Conservation (phyloP, 768 basidiomycete species). For the Tricholoma terreum region DNA sequence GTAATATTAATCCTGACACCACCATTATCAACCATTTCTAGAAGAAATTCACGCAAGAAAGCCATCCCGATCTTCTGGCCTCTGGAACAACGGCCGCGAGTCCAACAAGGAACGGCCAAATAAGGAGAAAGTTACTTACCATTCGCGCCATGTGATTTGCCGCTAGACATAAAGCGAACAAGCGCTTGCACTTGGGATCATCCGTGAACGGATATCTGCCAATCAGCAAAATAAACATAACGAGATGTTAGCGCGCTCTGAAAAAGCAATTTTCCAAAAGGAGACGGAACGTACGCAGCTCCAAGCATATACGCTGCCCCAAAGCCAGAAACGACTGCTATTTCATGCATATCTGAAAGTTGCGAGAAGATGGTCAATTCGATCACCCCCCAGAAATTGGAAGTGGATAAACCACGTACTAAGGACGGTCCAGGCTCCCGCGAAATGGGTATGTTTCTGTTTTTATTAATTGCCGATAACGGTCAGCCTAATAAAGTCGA, state of each 20-base stretch:
- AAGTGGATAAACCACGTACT: too few species aligned
- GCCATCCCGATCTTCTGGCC: neutral
- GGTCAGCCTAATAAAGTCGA: neutral
- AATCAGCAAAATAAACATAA: neutral
- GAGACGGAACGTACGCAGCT: constrained; percentile 25
- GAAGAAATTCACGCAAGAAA: neutral
- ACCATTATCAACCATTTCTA: neutral
- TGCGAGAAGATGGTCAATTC: too few species aligned
- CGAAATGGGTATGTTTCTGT: constrained; percentile 32
- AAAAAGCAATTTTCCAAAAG: too few species aligned
- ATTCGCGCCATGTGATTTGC: constrained; percentile 23
- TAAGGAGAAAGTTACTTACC: constrained; percentile 4
- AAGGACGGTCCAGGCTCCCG: constrained; percentile 36
- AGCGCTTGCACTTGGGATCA: constrained; percentile 27
- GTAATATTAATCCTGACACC: neutral
- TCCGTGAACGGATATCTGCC: constrained; percentile 31
- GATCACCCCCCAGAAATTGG: too few species aligned
- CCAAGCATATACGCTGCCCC: constrained; percentile 37
- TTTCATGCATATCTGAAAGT: constrained; percentile 33
- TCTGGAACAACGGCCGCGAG: neutral
- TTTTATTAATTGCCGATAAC: neutral
- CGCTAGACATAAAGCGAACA: constrained; percentile 27
- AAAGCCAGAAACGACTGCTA: constrained; percentile 37
- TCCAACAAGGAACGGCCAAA: neutral
- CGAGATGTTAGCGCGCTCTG: too few species aligned